Evolutionary conservation across 495 filamentous ascomycete species (phyloP).

Genomic region (Lichenothelia convexa): DNA sequence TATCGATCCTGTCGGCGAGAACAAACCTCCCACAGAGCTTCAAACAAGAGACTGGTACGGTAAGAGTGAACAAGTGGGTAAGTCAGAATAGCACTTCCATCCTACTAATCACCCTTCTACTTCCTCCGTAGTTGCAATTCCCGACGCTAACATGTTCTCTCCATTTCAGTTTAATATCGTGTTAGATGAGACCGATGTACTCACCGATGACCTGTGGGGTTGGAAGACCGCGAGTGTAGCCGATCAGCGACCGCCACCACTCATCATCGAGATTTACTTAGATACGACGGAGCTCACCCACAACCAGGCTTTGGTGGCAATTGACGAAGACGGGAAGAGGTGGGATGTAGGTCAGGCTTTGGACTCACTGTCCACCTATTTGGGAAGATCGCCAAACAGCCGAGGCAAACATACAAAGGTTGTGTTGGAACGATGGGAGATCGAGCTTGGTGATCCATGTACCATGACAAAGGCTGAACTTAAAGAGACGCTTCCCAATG

Average conservation of each 20-base stretch:
- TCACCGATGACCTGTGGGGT: slow-evolving; percentile 55
- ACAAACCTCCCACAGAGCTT: slow-evolving; percentile 44
- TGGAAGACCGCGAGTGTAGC: slow-evolving; percentile 66
- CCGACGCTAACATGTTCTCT: neutral
- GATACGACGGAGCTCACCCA: slow-evolving; percentile 63
- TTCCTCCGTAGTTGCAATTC: neutral
- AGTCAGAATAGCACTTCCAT: slow-evolving; percentile 21
- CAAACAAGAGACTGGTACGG: slow-evolving; percentile 39
- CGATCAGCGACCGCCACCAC: slow-evolving; percentile 59
- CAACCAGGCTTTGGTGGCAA: slow-evolving; percentile 69
- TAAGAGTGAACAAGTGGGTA: slow-evolving; percentile 87
- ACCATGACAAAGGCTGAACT: slow-evolving; percentile 43
- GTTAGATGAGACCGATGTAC: slow-evolving; percentile 74
- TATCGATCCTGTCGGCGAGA: slow-evolving; percentile 67
- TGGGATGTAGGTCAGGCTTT: slow-evolving; percentile 84
- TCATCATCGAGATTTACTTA: slow-evolving; percentile 80
- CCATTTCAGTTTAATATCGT: slow-evolving; percentile 71
- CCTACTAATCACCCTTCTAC: neutral
- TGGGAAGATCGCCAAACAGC: slow-evolving; percentile 27
- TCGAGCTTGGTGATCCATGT: slow-evolving; percentile 50
- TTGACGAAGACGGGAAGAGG: slow-evolving; percentile 74
- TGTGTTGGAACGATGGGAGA: slow-evolving; percentile 74
- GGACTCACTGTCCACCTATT: slow-evolving; percentile 36
- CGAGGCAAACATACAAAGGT: slow-evolving; percentile 41
- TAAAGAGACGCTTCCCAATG: slow-evolving; percentile 54